Conservation (phyloP, 108 stramenopile species). For the Pseudonitzschia multistriata region DNA sequence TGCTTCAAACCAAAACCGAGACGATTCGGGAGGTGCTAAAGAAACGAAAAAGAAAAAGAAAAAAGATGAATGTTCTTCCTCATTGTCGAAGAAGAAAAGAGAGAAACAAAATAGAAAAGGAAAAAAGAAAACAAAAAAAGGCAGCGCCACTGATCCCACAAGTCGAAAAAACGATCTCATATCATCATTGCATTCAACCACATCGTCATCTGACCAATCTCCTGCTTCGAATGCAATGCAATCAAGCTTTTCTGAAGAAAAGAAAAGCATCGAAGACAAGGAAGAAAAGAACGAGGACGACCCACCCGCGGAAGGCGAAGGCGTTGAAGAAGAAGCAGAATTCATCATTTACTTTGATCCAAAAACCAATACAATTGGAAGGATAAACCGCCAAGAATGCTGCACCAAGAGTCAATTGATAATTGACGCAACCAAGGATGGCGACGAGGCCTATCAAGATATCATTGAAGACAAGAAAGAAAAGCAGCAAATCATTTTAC, state of each 20-base stretch:
- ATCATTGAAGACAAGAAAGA: slow-evolving; percentile 22
- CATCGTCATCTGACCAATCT: neutral
- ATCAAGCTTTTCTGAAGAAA: no score
- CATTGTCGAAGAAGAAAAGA: neutral
- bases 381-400: neutral
- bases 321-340: slow-evolving; percentile 16
- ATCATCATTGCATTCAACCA: no score
- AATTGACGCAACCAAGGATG: slow-evolving; percentile 18
- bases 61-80: neutral
- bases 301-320: neutral
- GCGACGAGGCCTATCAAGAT: slow-evolving; percentile 15
- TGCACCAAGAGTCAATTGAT: slow-evolving; percentile 20
- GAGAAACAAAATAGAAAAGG: neutral
- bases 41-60: neutral
- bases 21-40: neutral
- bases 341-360: slow-evolving; percentile 32
- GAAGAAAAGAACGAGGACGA: slow-evolving; percentile 17
- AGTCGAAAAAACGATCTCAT: no score
- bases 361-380: slow-evolving; percentile 30
- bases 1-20: neutral
- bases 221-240: no score
- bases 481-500: slow-evolving; percentile 25
- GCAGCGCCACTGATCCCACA: no score
- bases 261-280: slow-evolving; percentile 8
- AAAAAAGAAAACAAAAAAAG: neutral